Evolutionary conservation across 2,329 filamentous ascomycete species (phyloP), one percentile per base, ranked within the genome.

Genomic region (Colletotrichum destructivum): DNA sequence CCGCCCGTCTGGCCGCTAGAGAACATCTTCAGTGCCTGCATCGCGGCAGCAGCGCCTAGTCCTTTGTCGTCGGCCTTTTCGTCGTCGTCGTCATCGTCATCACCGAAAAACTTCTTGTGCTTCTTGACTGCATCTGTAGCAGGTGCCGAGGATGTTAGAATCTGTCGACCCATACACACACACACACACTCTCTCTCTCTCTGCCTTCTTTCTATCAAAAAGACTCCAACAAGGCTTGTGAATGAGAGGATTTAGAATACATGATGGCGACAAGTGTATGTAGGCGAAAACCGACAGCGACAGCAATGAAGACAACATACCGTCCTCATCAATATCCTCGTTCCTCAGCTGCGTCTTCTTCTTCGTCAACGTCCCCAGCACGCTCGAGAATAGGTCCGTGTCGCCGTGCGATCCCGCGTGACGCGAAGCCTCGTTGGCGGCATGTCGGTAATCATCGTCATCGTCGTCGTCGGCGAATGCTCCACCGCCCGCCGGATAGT

Each of bases 1-100:
- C 84, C 82, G 15, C 84, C 82, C 61, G 80, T 82, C 69, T 83
- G 81, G 26, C 90, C 88, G 59, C 88, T 86, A 47, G 88, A 90
- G 82, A 97, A 97, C 86, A 92, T 89, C 85, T 95, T 95, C 75
- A 95, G 81, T 0, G 93, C 93, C 81, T 95, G 92, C 88, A 95
- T 91, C 21, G 93, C 94, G 72, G 94, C 93, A 63, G 95, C 92
- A 76, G 87, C 84, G 77, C 95, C 93, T 81, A 89, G 90, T 78
- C 82, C 86, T 74, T 81, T 81, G 61, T 86, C 84, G 67, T 88
- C 85, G 47, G 86, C 83, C 75, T 85, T 78, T 75, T 82, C 81
- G 74, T 83, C 80, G 44, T 83, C 80, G 44, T 86, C 81, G 35
- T 85, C 82, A 21, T 86, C 83, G 26, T 86, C 84, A 62, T 81